Percentiles rank a stretch among this genome's conserved stretches.
These are phyloP conservation scores for Epichloe festucae DNA, from an alignment of 2,329 filamentous ascomycete genomes.

Conservation along the genomic window DNA sequence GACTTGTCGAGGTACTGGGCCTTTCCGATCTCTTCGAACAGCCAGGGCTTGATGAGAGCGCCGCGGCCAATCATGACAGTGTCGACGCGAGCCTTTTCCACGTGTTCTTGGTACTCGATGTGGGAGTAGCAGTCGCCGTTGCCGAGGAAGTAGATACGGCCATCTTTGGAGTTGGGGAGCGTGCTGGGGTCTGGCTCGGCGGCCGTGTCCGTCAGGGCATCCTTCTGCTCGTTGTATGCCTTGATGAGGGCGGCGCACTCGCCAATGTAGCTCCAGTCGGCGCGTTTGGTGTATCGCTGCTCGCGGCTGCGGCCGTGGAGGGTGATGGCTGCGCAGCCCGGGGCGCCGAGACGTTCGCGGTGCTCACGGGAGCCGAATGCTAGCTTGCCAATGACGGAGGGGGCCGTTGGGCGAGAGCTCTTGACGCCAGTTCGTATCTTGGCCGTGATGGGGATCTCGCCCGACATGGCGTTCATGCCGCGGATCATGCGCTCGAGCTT, in stretches of 20 bases:
- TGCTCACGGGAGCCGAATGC: slow-evolving; percentile 68
- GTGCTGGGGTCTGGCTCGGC: slow-evolving; percentile 64
- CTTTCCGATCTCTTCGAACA: slow-evolving; percentile 90
- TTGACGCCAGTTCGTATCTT: slow-evolving; percentile 90
- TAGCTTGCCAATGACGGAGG: slow-evolving; percentile 70
- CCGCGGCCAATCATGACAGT: slow-evolving; percentile 96
- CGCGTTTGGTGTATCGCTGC: slow-evolving; percentile 80
- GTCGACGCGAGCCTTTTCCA: slow-evolving; percentile 70
- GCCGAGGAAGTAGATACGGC: slow-evolving; percentile 79
- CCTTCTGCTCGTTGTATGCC: slow-evolving; percentile 57
- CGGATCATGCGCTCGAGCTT: slow-evolving; percentile 92
- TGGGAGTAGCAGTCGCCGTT: slow-evolving; percentile 97
- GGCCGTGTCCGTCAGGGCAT: slow-evolving; percentile 59
- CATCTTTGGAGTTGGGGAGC: slow-evolving; percentile 49
- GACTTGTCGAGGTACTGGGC: slow-evolving; percentile 95
- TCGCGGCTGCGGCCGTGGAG: slow-evolving; percentile 88
- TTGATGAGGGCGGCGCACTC: slow-evolving; percentile 80
- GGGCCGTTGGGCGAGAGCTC: slow-evolving; percentile 64
- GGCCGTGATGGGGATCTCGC: slow-evolving; percentile 80
- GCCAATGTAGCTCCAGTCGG: slow-evolving; percentile 93
- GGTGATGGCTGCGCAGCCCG: slow-evolving; percentile 88
- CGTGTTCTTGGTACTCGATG: slow-evolving; percentile 67
- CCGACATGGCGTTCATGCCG: slow-evolving; percentile 90
- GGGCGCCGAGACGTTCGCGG: slow-evolving; percentile 54
- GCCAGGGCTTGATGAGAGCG: slow-evolving; percentile 93